Evolutionary conservation across 139 green algal species (phyloP), one percentile per base, ranked within the genome.

Genomic region (Protoeuglena noctilucae): DNA sequence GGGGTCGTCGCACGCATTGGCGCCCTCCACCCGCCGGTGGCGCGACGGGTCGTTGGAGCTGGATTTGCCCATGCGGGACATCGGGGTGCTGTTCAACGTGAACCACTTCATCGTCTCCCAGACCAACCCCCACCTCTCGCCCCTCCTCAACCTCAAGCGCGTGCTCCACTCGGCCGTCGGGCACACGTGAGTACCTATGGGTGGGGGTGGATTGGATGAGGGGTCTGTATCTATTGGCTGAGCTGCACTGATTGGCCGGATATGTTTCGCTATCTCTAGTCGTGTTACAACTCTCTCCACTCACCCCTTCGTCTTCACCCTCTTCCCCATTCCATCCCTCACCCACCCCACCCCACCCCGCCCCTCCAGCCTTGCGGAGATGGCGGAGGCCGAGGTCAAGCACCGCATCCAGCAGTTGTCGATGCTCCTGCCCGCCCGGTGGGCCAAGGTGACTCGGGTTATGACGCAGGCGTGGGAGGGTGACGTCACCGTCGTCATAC

Each of bases 61-160:
- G 47, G 76, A 94, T 65, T 66, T 94, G 54, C 86, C 85, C 28
- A 82, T 81, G 67, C 67, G 79, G 53, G 66, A 61, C 19, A 58
- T 92, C 46, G 73, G 66, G 3, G 86, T 93, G 68, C 88, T 91
- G 80, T 95, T 95, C 76, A 89, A 89, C 56, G 86, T 83, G 46
- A 95, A 95, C 74, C 81, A 95, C 70, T 95, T 93, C 54, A 64
- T 95, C 17, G 82, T 93, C 7, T 73, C 45, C 57, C 86, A 95
- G 67, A 86, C 78, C 60, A 91, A 89, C 73, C 86, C 86, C 14
- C 79, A 89, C 67, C 82, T 95, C 28, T 78, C 87, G 43, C 86
- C 86, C 16, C 68, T 88, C 19, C 72, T 94, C 14, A 84, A 84
- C 70, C 57, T 86, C 16, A 87, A 85, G 70, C 73, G 69, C 48